Percentiles rank a stretch among this genome's conserved stretches.
Evolutionary conservation across 208 protist genomes (phyloP).

Genomic region (Trypanosoma mega): DNA sequence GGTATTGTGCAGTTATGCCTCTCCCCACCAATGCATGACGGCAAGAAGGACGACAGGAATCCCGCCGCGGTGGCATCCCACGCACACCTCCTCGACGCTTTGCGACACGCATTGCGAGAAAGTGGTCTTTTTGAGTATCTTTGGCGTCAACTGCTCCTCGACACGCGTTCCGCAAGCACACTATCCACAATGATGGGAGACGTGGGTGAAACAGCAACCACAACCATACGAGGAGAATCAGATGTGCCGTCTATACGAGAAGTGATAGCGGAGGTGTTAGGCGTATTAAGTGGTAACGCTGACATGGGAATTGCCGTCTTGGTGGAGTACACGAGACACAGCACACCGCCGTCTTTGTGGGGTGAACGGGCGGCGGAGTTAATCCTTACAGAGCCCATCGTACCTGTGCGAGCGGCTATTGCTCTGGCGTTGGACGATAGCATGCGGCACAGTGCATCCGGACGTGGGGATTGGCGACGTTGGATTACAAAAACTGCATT

Average conservation of each 20-base stretch:
- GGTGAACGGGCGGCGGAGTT: conserved; percentile 11
- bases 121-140: conserved; percentile 14
- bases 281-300: background rate
- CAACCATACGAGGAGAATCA: no score
- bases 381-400: conserved; percentile 15
- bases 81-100: background rate
- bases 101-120: conserved; percentile 1
- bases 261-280: conserved; percentile 5
- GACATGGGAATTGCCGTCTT: background rate
- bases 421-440: background rate
- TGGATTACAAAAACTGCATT: conserved; percentile 7
- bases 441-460: background rate
- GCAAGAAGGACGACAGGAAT: background rate
- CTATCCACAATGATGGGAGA: no score
- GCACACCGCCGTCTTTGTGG: conserved; percentile 4
- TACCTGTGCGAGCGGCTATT: background rate
- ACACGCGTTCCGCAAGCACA: background rate
- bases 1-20: conserved; percentile 18
- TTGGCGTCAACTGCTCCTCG: conserved; percentile 20
- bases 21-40: background rate
- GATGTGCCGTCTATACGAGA: no score
- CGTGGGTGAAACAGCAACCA: no score
- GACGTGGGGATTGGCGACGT: background rate
- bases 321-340: background rate
- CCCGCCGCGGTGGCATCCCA: no score